Evolutionary conservation across 106 monocot genomes (phyloP).

Genomic region (Allium sativum): DNA sequence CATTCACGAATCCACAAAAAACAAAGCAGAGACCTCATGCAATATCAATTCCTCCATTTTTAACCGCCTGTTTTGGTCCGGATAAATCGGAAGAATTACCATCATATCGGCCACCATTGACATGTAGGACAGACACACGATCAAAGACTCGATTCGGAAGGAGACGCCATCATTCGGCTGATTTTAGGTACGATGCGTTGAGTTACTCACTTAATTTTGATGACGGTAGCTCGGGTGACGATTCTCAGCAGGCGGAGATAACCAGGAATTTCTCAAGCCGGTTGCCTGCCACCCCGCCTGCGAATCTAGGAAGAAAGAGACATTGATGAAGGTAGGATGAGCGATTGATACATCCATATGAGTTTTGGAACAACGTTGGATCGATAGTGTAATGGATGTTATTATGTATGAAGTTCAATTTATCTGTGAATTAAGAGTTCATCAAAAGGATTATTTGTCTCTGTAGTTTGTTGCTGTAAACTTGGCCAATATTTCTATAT

Average conservation of each 20-base stretch:
- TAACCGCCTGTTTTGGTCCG: constrained; percentile 6
- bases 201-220: constrained; percentile 48
- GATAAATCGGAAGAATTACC: not conserved
- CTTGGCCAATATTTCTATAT: too few species aligned
- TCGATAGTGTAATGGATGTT: too few species aligned
- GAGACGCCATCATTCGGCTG: constrained; percentile 24
- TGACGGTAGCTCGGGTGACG: constrained; percentile 12
- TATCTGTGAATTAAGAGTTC: too few species aligned
- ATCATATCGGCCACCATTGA: constrained; percentile 6
- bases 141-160: constrained; percentile 4
- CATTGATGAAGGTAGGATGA: too few species aligned
- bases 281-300: not conserved
- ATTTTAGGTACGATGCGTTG: constrained; percentile 29
- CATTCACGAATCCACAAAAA: not conserved
- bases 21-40: not conserved
- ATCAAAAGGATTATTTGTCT: too few species aligned
- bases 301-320: not conserved
- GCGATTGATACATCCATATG: too few species aligned
- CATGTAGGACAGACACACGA: constrained; percentile 5
- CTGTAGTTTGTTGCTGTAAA: too few species aligned
- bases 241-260: too few species aligned
- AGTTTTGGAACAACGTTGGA: too few species aligned
- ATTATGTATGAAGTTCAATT: too few species aligned
- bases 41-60: not conserved
- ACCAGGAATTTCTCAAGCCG: not conserved